Base-by-base conservation (phyloP, 768 basidiomycete genomes). In the Hortiboletus campestris region DNA sequence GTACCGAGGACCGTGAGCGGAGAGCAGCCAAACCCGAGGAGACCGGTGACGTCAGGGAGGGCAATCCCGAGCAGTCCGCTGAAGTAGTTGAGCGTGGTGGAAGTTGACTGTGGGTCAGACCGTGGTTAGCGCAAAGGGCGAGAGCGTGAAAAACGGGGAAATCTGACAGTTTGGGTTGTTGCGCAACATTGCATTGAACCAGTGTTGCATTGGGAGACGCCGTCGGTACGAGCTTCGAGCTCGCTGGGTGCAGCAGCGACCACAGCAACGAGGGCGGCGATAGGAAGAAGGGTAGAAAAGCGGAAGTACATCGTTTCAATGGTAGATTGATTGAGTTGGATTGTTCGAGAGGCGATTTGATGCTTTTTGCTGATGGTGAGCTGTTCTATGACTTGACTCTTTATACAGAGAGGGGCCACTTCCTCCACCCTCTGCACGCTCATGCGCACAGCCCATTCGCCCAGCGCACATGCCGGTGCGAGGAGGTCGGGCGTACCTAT, bases 321-420 rank as follows among this genome's bases (percentile, higher is more conserved):
- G 5, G n/a, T 28, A n/a, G 31, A 38, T 10, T 3, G 8, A 35
- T 19, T 51, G 35, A 7, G n/a, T 29, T 41, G 13, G 14, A 8
- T 28, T 40, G 39, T 31, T 50, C 19, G 22, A 43, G 35, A 49
- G 32, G 38, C 20, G 12, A 40, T 40, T 25, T 14, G 29, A 28
- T 19, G 13, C 28, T 19, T 39, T 53, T 49, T 11, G 19, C 40
- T 48, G 51, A 41, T 44, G 40, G 7, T 51, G 32, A 39, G 7
- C 1, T 10, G 16, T 9, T 22, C 13, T 35, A 4, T 4, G 5
- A 20, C 35, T 8, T 10, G 17, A 19, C 38, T n/a, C 55, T 57
- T 61, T 64, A 64, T 64, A 61, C 41, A 3, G 29, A 39, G 12
- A 29, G 6, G 25, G n/a, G n/a, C n/a, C n/a, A n/a, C n/a, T n/a